Base-by-base conservation (phyloP, 1,139 yeast species). In the Fermentozyma sake region DNA sequence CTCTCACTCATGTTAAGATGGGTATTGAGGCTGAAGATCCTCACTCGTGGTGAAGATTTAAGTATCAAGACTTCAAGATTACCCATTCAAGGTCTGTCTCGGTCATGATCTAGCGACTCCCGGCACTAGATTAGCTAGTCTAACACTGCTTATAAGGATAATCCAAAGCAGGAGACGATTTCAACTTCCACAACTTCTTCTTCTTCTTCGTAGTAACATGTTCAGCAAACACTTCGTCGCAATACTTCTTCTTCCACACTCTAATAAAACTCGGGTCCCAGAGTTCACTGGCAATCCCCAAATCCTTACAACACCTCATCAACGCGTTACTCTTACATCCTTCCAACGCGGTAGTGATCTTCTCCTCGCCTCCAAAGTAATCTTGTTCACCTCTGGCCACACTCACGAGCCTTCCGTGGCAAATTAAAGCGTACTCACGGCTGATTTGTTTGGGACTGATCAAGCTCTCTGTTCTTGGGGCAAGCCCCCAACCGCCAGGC, bases 401-500 rank as follows among this genome's bases (percentile, higher is more conserved):
- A 40, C 93, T 79, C 3, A 91, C 95, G 22, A 91, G 63, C 37
- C 96, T 70, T 1, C 97, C 97, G 36, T 82, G 79, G 42, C 95
- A 83, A 7, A 91, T 68, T 29, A 91, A 62, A 0, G 89, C 97
- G 48, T 85, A 91, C 50, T 91, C 98, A 36, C 98, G 70, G 6
- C 95, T 84, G 19, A 75, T 60, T 37, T 71, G 71, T 35, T 61
- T 64, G 10, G 67, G 64, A 1, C 95, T 80, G 16, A 91, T 76
- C 29, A 74, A 61, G 1, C 95, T 81, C 41, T 83, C 93, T 0
- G 95, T 81, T 32, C 98, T 64, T 7, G 98, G 97, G 0, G 94
- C 96, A 33, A 91, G 64, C 0, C 98, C 98, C 98, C 98, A 91
- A 2, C 95, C 97, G 14, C 98, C 98, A 3, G 98, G 96, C 2